Evolutionary conservation across 177 flowering plant genomes (phyloP), one percentile per base, ranked within the genome.

Genomic region (Tripterygium wilfordii): DNA sequence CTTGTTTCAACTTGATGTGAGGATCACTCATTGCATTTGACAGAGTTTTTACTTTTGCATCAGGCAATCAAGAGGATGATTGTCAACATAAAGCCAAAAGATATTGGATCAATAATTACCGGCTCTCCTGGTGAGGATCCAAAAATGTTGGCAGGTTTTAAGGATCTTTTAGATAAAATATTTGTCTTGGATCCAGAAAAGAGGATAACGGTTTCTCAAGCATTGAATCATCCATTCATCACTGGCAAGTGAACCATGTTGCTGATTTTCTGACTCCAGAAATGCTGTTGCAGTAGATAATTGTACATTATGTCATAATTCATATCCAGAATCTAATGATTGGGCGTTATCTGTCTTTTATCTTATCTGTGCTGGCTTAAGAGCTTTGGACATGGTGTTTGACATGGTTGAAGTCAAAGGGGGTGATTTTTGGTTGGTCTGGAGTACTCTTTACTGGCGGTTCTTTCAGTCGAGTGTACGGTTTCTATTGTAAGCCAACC

Each of bases 161-260:
- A 82, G 60, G 99, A 94, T 76, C 73, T 94, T 43, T 59, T 94
- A 41, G 99, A 94, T 14, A 90, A 78, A 66, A 73, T 87, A 42
- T 94, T 94, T 68, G 71, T 70, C 27, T 65, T 94, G 65, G 97
- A 94, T 76, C 97, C 99, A 42, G 99, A 94, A 27, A 90, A 87
- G 74, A 78, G 99, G 64, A 48, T 94, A 73, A 94, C 89, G n/a
- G 99, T 94, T 14, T 70, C 89, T 52, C 99, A 90, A 51, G 99
- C 99, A 37, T 68, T 94, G 80, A 68, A 60, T 54, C 99, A 94
- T 63, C 92, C 99, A 44, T 94, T 87, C 85, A 90, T 90, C 85
- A 87, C 99, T 70, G 99, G 99, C 97, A 94, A 94, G 99, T 94
- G 95, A 90, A 64, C 51, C 67, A 56, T 67, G 89, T 70, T 75